Conservation (phyloP, 805 yeast species). For the Metschnikowia similis region DNA sequence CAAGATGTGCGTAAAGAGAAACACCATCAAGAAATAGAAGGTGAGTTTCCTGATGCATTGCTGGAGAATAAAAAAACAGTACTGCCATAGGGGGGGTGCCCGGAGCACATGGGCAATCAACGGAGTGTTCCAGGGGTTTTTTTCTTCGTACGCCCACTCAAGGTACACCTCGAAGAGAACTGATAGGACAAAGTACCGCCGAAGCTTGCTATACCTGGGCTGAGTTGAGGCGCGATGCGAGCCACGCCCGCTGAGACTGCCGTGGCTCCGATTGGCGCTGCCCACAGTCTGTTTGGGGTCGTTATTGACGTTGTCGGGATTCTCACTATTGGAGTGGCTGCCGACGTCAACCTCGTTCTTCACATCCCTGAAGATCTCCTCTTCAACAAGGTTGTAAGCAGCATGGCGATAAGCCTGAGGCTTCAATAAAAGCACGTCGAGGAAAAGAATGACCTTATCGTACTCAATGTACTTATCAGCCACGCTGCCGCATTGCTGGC, state of each 20-base stretch:
- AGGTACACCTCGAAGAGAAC: slow-evolving; percentile 84
- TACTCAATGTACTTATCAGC: slow-evolving; percentile 91
- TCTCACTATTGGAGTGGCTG: no score
- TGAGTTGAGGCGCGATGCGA: background rate
- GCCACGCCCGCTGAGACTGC: no score
- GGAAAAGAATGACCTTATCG: slow-evolving; percentile 77
- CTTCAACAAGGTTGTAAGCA: slow-evolving; percentile 62
- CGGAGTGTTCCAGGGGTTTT: slow-evolving; percentile 33
- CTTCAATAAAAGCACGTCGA: slow-evolving; percentile 77
- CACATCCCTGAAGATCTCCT: slow-evolving; percentile 13
- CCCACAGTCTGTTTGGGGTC: no score
- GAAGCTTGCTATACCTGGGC: slow-evolving; percentile 20
- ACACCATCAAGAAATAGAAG: slow-evolving; percentile 36
- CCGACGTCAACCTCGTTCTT: background rate
- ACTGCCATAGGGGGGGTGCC: slow-evolving; percentile 46
- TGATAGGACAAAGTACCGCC: slow-evolving; percentile 54
- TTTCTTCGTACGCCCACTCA: slow-evolving; percentile 89
- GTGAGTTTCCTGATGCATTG: slow-evolving; percentile 45
- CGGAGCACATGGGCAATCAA: slow-evolving; percentile 22
- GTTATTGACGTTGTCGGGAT: background rate
- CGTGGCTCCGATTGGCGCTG: no score
- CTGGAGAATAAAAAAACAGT: slow-evolving; percentile 50
- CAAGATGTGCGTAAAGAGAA: slow-evolving; percentile 14
- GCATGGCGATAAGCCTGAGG: slow-evolving; percentile 87
- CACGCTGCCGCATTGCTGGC: slow-evolving; percentile 63